A percentile compares a stretch with the other conserved stretches of the same genome.
Conservation (phyloP, 495 filamentous ascomycete genomes). For the Corynascus novoguineensis region DNA sequence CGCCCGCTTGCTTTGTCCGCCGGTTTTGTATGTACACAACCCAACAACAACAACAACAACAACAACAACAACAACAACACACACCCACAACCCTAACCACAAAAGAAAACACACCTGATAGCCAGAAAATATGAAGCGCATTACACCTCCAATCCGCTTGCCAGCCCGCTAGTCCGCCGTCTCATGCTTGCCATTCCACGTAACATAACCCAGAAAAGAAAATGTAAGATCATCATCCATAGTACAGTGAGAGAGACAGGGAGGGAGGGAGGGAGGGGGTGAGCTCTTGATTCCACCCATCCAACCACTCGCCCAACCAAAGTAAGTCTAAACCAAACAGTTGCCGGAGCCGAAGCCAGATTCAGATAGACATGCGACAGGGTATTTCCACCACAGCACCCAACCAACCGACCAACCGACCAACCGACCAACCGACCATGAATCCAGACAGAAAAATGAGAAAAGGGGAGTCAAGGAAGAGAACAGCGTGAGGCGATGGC, state of each 20-base stretch:
- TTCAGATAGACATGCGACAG: not conserved
- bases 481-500: not conserved
- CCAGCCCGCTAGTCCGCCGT: not conserved
- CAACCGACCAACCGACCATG: not conserved
- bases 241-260: not conserved
- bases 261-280: not conserved
- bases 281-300: not conserved
- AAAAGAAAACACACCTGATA: too few species aligned
- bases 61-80: not conserved
- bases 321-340: constrained; percentile 1
- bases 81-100: not conserved
- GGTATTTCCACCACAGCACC: constrained; percentile 4
- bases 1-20: not conserved
- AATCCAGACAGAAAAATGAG: not conserved
- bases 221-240: not conserved
- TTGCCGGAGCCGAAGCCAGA: not conserved
- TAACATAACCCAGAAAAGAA: not conserved
- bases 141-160: not conserved
- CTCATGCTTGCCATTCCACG: constrained; percentile 5
- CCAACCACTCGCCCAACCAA: not conserved
- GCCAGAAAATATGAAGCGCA: constrained; percentile 1
- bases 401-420: not conserved
- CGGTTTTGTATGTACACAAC: not conserved
- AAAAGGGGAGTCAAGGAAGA: not conserved
- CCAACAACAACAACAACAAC: not conserved